Conservation (phyloP, 345 rosid species). For the Melaleuca alternifolia region DNA sequence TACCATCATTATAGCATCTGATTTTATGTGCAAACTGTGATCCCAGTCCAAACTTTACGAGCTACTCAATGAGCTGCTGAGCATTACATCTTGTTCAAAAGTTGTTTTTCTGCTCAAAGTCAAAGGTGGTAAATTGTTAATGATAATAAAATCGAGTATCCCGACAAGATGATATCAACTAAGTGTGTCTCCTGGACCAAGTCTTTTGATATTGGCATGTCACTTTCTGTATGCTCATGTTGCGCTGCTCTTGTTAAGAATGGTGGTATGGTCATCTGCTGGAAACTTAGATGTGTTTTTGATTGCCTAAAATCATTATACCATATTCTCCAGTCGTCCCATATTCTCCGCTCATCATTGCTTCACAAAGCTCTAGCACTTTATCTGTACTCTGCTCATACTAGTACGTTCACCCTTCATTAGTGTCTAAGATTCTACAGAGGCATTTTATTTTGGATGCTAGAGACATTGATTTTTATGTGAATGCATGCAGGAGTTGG, state of each 20-base stretch:
- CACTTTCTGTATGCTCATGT: neutral
- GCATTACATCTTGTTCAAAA: neutral
- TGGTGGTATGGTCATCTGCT: neutral
- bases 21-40: neutral
- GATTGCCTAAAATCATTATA: neutral
- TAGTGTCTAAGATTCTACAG: neutral
- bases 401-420: neutral
- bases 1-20: neutral
- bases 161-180: neutral
- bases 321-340: neutral
- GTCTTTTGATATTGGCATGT: neutral
- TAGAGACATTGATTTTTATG: neutral
- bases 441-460: neutral
- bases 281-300: neutral
- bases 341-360: neutral
- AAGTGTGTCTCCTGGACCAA: neutral
- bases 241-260: neutral
- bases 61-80: neutral
- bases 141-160: neutral
- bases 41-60: neutral
- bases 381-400: neutral
- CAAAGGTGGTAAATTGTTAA: neutral
- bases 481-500: constrained; percentile 49
- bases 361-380: neutral
- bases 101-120: neutral